phyloP scores from a whole-genome alignment of 192 early-diverging fungal genomes.

The Entrophospora sp. region DNA sequence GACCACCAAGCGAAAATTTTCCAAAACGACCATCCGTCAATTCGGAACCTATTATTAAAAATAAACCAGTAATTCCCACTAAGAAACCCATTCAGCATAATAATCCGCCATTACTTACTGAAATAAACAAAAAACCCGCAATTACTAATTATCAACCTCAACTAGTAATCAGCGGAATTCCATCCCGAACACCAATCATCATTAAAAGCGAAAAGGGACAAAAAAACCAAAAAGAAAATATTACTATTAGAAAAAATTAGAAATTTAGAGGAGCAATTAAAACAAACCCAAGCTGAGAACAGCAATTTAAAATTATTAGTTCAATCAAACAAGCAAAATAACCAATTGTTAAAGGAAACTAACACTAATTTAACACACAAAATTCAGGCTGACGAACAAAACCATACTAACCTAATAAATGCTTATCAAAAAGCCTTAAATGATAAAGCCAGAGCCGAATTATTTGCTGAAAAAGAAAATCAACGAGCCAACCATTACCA shows the following conservation, averaged over 20 bases:
- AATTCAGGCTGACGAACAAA: neutral
- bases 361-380: neutral
- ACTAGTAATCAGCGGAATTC: neutral
- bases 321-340: neutral
- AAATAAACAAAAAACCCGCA: neutral
- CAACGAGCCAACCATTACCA: neutral
- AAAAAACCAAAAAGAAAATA: neutral
- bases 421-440: neutral
- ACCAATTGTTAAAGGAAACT: neutral
- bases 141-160: neutral
- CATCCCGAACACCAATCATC: neutral
- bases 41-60: neutral
- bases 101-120: neutral
- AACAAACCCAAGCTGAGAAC: neutral
- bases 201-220: too few relatives aligned
- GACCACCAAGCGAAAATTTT: neutral
- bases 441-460: neutral
- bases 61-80: neutral
- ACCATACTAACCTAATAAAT: neutral
- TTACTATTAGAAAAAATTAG: neutral
- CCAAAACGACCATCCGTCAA: neutral
- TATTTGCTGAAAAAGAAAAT: too few relatives aligned
- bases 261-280: too few relatives aligned
- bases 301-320: neutral
- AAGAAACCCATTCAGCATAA: neutral